Evolutionary conservation across 140 eudicot species (phyloP).

Genomic region (Erigeron philadelphicus): DNA sequence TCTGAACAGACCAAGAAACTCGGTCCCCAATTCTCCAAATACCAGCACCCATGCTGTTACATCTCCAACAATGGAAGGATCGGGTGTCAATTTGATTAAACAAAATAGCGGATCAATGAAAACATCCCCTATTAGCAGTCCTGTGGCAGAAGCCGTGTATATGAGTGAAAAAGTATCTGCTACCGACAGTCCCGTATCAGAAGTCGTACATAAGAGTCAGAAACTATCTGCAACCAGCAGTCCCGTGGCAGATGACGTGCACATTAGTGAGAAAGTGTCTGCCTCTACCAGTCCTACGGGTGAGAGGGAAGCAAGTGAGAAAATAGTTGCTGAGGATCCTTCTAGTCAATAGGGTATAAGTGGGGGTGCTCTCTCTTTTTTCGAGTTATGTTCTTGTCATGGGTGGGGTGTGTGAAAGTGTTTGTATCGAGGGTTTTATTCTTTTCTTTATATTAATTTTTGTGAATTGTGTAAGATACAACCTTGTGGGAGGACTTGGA

Average conservation of each 20-base stretch:
- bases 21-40: slow-evolving; percentile 36
- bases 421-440: slow-evolving; percentile 3
- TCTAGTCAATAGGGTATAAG: slow-evolving; percentile 12
- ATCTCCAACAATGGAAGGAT: slow-evolving; percentile 22
- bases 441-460: too few relatives aligned
- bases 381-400: not conserved
- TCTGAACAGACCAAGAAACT: slow-evolving; percentile 57
- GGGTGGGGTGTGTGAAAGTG: slow-evolving; percentile 6
- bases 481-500: slow-evolving; percentile 15
- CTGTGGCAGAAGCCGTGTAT: slow-evolving; percentile 4
- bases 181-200: slow-evolving; percentile 12
- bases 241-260: not conserved
- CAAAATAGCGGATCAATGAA: slow-evolving; percentile 20
- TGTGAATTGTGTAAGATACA: slow-evolving; percentile 2
- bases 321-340: slow-evolving; percentile 12
- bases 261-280: slow-evolving; percentile 20
- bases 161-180: slow-evolving; percentile 18
- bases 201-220: slow-evolving; percentile 3
- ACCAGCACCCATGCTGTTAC: slow-evolving; percentile 26
- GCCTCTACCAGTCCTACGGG: slow-evolving; percentile 15
- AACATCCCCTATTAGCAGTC: slow-evolving; percentile 23
- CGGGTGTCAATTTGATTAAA: slow-evolving; percentile 7
- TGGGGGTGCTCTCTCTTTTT: not conserved
- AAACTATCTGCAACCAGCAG: slow-evolving; percentile 5
- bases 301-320: slow-evolving; percentile 22